Base-by-base conservation (phyloP, 1,139 yeast genomes). In the Hyphopichia buzzinii region DNA sequence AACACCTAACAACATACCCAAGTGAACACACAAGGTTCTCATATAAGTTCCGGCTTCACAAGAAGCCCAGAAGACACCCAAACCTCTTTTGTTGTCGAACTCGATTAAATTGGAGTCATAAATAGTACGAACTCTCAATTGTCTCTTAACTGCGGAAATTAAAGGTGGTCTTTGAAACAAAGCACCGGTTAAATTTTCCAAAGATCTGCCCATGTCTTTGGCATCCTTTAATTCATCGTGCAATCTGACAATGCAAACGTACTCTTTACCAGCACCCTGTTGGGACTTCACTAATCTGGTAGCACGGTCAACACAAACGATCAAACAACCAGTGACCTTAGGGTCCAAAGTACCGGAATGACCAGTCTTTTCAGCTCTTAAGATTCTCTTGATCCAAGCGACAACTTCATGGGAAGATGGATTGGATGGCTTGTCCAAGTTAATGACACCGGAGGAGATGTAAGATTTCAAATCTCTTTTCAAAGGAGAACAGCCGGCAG, bases 41-140 rank as follows among this genome's bases (percentile, higher is more conserved):
- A 92, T 92, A 72, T 92, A 92, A 46, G 98, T 92, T 68, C 98
- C 98, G 44, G 98, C 98, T 75, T 92, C 98, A 79, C 98, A 92
- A 32, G 95, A 85, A 42, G 97, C 97, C 98, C 98, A 92, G 75
- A 92, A 92, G 27, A 92, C 97, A 71, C 96, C 96, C 48, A 92
- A 77, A 54, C 94, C 94, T 68, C 97, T 84, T 70, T 92, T 90
- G 70, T 89, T 87, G 68, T 92, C 98, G 57, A 92, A 92, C 69
- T 92, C 98, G 54, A 90, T 81, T 62, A 92, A 75, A 50, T 92
- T 89, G 46, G 97, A 87, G 62, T 92, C 98, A 67, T 92, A 92
- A 59, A 92, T 90, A 46, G 97, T 92, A 72, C 98, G 83, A 46
- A 92, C 96, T 77, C 98, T 89, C 64, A 92, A 77, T 72, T 92